Base-by-base conservation (phyloP, 2,329 filamentous ascomycete species). In the Arthrinium phaeospermum region DNA sequence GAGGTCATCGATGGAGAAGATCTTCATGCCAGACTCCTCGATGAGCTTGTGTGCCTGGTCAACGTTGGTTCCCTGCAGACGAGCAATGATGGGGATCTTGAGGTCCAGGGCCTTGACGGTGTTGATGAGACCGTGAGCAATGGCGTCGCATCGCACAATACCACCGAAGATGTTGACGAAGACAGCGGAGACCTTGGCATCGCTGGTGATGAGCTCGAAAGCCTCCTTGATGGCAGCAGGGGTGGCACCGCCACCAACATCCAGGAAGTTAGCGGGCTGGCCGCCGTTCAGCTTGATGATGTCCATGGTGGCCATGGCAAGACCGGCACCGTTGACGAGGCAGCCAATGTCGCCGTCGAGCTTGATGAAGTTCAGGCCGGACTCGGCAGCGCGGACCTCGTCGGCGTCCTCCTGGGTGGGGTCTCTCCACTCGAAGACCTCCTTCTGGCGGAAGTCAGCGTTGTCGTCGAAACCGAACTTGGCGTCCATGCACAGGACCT, bases 161-260 rank as follows among this genome's bases (percentile, higher is more conserved):
- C 96, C 96, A 83, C 96, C 96, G 82, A 99, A 99, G 85, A 99
- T 99, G 91, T 99, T 99, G 88, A 99, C 96, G 79, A 99, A 99
- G 87, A 99, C 96, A 80, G 96, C 96, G 70, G 95, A 96, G 77
- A 99, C 96, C 90, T 98, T 98, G 82, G 95, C 91, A 85, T 99
- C 96, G 85, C 93, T 96, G 79, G 96, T 99, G 88, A 99, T 99
- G 80, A 99, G 93, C 85, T 98, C 95, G 82, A 99, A 99, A 77
- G 96, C 96, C 86, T 96, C 93, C 88, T 95, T 94, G 86, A 99
- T 99, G 79, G 96, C 96, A 77, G 95, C 93, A 46, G 96, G 95
- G 74, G 96, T 99, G 78, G 96, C 96, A 88, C 96, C 96, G 83
- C 96, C 96, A 81, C 96, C 96, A 78, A 99, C 96, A 83, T 99